Evolutionary conservation across 768 basidiomycete genomes (phyloP), one percentile per base, ranked within the genome.

Genomic region (Amanita phalloides): DNA sequence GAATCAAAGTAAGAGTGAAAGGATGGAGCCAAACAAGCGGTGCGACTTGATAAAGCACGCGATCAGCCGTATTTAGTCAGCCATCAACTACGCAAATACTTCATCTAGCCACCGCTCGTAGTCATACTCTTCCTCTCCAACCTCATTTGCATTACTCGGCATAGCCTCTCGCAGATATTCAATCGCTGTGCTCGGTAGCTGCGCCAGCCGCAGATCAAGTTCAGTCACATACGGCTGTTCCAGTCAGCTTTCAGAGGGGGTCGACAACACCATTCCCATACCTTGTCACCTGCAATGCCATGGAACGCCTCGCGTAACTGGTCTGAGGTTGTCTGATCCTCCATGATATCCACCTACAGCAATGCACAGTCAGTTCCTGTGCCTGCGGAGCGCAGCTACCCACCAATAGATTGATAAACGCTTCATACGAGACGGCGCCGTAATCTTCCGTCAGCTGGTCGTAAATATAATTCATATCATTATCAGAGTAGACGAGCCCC

Each of bases 301-400:
- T 90, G 83, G 81, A 99, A 99, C 1, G 94, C 82, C 53, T 92
- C 91, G 17, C 87, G 82, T 57, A 99, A 76, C 61, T 97, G 95
- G 37, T 93, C 91, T 0, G 86, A 79, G 3, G 93, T 87, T 3
- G 90, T 92, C 52, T 96, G 90, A 62, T 99, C 96, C 68, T 98
- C 94, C 26, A 82, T 93, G 55, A 96, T 93, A 25, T 92, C 92
- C 49, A 95, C 90, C 94, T 97, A 28, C 28, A 20, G 10, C 36
- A 14, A 30, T 26, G 23, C 54, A 33, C 32, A 23, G 28, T 56
- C 37, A 49, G 10, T 30, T 14, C 51, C 17, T 41, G 46, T 41
- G 54, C 14, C 42, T 44, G 35, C 10, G n/a, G 36, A 36, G n/a
- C 38, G 26, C 43, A 54, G 46, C 1, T 11, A 58, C 75, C 42